These are phyloP conservation scores for Mycena epipterygia DNA, from an alignment of 768 basidiomycete genomes.

Conservation along the genomic window DNA sequence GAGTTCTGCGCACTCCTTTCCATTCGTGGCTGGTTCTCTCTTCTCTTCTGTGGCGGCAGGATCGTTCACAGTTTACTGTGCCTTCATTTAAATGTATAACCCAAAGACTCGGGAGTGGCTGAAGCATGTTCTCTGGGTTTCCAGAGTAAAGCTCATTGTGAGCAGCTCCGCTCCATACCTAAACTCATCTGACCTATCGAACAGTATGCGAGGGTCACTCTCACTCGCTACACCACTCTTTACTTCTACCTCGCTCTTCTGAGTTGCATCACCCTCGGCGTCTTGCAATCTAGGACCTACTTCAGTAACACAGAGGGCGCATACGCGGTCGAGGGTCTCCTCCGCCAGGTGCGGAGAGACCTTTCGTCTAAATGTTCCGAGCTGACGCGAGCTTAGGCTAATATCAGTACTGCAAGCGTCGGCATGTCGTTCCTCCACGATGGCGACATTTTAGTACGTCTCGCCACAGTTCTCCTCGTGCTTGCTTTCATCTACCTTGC, in stretches of 20 bases:
- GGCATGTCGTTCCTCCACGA: conserved; percentile 33
- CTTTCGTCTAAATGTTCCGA: conserved; percentile 32
- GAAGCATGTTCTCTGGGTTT: conserved; percentile 36
- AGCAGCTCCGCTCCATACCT: not conserved
- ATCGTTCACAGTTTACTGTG: conserved; percentile 31
- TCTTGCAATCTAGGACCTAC: conserved; percentile 56
- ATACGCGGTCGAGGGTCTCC: conserved; percentile 46
- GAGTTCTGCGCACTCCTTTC: conserved; percentile 23
- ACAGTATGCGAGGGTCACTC: conserved; percentile 63
- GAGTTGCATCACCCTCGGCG: conserved; percentile 55
- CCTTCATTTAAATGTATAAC: conserved; percentile 22
- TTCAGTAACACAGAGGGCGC: conserved; percentile 52
- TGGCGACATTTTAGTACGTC: conserved; percentile 38
- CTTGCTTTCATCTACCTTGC: conserved; percentile 7
- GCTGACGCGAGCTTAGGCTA: not conserved
- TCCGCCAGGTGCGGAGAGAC: conserved; percentile 39
- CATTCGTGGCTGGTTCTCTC: conserved; percentile 29
- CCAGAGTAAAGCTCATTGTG: conserved; percentile 39
- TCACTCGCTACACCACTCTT: conserved; percentile 61
- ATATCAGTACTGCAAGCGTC: conserved; percentile 18
- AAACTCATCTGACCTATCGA: not conserved
- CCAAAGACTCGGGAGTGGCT: conserved; percentile 28
- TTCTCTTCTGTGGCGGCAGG: conserved; percentile 34
- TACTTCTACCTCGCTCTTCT: conserved; percentile 64
- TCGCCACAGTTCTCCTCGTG: not conserved